Conservation (phyloP, 805 yeast genomes). For the Saccharomycopsis fodiens region DNA sequence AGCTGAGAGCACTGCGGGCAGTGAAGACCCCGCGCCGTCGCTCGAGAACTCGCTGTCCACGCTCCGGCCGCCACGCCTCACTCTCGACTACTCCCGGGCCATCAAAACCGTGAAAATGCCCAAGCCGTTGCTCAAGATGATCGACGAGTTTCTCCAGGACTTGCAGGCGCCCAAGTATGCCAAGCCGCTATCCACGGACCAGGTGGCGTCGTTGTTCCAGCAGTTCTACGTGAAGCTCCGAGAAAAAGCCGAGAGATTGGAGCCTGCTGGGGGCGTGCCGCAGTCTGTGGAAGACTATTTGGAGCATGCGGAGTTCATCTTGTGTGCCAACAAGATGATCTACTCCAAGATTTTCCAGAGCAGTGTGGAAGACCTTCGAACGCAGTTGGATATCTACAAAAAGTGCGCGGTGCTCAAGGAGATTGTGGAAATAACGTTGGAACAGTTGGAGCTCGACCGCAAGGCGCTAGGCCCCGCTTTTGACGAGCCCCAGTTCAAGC, state of each 20-base stretch:
- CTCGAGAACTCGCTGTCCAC: background rate
- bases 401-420: conserved; percentile 11
- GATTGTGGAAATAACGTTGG: conserved; percentile 9
- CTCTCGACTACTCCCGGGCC: conserved; percentile 7
- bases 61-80: background rate
- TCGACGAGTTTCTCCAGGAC: conserved; percentile 15
- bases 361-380: conserved; percentile 14
- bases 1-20: background rate
- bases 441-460: conserved; percentile 13
- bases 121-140: background rate
- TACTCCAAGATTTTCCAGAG: conserved; percentile 17
- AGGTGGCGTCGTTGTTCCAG: conserved; percentile 17
- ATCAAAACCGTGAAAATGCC: conserved; percentile 10
- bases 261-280: background rate
- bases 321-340: conserved; percentile 14
- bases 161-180: conserved; percentile 20
- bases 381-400: conserved; percentile 12
- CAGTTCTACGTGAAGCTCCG: conserved; percentile 16
- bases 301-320: conserved; percentile 9
- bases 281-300: conserved; percentile 8
- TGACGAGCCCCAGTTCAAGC: conserved; percentile 7
- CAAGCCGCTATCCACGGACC: conserved; percentile 19
- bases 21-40: background rate
- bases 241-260: too few relatives aligned
- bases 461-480: conserved; percentile 1